phyloP scores from a whole-genome alignment of 768 basidiomycete species.

The Auricularia auricula-judae region DNA sequence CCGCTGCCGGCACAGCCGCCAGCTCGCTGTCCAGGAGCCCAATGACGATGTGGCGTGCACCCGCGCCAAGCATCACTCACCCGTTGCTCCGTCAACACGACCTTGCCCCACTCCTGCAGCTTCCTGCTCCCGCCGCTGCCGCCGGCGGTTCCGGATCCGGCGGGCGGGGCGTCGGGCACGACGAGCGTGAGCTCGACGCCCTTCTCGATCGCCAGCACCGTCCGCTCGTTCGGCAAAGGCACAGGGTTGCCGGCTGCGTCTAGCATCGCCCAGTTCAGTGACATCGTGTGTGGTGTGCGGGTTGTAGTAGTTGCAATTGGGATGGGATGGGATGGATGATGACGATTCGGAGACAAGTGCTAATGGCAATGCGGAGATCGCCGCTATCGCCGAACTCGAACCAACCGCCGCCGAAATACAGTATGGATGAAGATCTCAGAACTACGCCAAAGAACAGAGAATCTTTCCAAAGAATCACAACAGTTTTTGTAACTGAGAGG shows the following conservation, averaged over 20 bases:
- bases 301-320: no score
- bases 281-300: constrained; percentile 33
- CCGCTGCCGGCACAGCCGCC: neutral
- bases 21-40: neutral
- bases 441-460: no score
- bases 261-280: constrained; percentile 71
- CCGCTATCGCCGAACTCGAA: no score
- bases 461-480: no score
- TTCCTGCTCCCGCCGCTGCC: constrained; percentile 44
- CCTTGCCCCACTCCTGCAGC: constrained; percentile 44
- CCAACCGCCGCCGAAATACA: no score
- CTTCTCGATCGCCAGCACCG: constrained; percentile 41
- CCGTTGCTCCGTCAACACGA: constrained; percentile 63
- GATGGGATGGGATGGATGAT: no score
- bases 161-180: constrained; percentile 44
- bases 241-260: constrained; percentile 45
- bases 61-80: constrained; percentile 28
- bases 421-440: no score
- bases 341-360: no score
- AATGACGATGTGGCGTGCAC: neutral
- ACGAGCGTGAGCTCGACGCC: constrained; percentile 48
- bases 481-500: no score
- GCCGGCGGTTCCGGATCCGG: constrained; percentile 29
- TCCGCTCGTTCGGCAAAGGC: constrained; percentile 52
- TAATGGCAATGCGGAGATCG: no score